These are phyloP conservation scores for Monosporascus sp. DNA, from an alignment of 2,329 filamentous ascomycete species.

Conservation along the genomic window DNA sequence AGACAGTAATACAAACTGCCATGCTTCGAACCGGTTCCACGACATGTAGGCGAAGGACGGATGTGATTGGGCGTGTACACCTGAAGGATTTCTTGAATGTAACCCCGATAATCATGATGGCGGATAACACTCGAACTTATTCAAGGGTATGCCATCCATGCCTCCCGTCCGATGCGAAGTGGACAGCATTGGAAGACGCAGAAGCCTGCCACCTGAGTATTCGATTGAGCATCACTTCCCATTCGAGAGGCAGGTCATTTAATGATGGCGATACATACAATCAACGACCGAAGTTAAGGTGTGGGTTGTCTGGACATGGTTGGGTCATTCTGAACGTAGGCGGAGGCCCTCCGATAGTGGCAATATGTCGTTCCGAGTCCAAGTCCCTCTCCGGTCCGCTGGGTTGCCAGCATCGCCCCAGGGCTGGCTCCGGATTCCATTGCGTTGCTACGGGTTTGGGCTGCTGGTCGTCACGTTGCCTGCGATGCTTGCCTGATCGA, in stretches of 20 bases:
- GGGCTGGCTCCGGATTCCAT: too few species aligned
- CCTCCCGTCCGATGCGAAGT: not conserved
- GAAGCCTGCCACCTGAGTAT: not conserved
- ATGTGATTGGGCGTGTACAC: not conserved
- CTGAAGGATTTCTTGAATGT: not conserved
- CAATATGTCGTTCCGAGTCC: too few species aligned
- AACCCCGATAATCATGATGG: not conserved
- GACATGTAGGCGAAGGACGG: not conserved
- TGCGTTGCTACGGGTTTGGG: too few species aligned
- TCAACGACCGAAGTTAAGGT: too few species aligned
- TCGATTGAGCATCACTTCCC: not conserved
- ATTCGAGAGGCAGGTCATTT: not conserved
- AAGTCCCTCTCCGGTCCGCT: too few species aligned
- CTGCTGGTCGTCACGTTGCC: too few species aligned
- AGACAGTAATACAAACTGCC: conserved; percentile 11
- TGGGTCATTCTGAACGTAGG: too few species aligned
- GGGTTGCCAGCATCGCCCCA: too few species aligned
- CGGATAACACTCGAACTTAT: not conserved
- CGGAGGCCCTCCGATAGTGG: too few species aligned
- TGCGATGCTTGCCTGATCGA: too few species aligned
- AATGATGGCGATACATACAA: too few species aligned
- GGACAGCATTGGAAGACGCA: not conserved
- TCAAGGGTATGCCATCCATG: not conserved
- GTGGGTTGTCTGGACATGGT: too few species aligned
- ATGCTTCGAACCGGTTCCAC: conserved; percentile 1